phyloP scores from a whole-genome alignment of 495 filamentous ascomycete species.

The Monascus purpureus region DNA sequence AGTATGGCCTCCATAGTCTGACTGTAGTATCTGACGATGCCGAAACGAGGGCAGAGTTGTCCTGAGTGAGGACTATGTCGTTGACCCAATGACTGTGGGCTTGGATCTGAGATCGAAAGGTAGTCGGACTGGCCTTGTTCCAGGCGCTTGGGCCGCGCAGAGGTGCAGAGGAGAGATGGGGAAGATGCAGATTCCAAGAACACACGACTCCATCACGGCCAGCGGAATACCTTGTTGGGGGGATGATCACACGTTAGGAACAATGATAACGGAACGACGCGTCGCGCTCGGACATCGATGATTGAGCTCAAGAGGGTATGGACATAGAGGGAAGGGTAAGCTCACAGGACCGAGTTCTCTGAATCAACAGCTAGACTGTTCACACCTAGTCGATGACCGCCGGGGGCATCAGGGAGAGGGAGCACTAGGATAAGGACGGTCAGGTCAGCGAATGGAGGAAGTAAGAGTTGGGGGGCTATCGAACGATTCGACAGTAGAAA shows the following conservation, averaged over 20 bases:
- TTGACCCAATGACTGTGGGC: constrained; percentile 99
- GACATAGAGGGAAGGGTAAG: not conserved
- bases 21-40: constrained; percentile 93
- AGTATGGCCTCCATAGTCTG: constrained; percentile 84
- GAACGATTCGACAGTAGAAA: constrained; percentile 3
- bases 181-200: constrained; percentile 74
- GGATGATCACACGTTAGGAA: constrained; percentile 10
- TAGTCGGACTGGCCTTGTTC: constrained; percentile 31
- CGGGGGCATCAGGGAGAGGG: constrained; percentile 79
- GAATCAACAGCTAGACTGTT: constrained; percentile 83
- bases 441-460: constrained; percentile 43
- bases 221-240: constrained; percentile 69
- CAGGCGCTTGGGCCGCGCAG: constrained; percentile 19
- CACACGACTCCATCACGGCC: constrained; percentile 93
- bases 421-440: constrained; percentile 49
- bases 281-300: not conserved
- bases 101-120: constrained; percentile 83
- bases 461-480: too few relatives aligned
- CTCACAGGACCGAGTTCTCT: constrained; percentile 77
- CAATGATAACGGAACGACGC: constrained; percentile 4
- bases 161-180: constrained; percentile 20
- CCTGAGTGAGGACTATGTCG: constrained; percentile 76
- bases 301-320: too few relatives aligned
- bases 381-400: constrained; percentile 84
- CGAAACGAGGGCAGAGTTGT: constrained; percentile 74